Conservation (phyloP, 1,284 basidiomycete genomes). For the Rhodotorula sp. region DNA sequence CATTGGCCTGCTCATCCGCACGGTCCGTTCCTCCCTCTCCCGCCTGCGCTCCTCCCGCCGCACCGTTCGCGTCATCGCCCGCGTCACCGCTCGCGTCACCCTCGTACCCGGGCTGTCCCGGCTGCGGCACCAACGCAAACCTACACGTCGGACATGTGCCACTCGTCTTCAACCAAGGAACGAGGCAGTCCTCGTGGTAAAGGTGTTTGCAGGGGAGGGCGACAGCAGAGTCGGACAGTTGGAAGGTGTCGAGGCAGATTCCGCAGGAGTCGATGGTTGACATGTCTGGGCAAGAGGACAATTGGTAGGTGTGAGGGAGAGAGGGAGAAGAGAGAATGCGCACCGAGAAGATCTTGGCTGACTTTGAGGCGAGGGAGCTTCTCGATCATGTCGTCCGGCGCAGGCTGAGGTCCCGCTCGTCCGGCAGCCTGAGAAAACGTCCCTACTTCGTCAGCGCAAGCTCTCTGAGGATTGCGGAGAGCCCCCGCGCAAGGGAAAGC, state of each 20-base stretch:
- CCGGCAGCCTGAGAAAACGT: conserved; percentile 56
- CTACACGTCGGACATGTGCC: conserved; percentile 82
- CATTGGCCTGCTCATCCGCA: neutral
- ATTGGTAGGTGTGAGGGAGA: neutral
- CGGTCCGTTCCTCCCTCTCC: neutral
- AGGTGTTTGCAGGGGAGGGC: conserved; percentile 69
- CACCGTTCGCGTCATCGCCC: too few species aligned
- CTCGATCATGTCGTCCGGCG: conserved; percentile 65
- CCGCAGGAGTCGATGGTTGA: conserved; percentile 45
- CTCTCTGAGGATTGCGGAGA: neutral
- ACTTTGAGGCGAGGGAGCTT: conserved; percentile 64
- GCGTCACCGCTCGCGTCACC: too few species aligned
- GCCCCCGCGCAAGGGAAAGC: too few species aligned
- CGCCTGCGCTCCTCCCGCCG: neutral
- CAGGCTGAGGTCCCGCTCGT: conserved; percentile 63
- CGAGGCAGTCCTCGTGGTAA: conserved; percentile 75
- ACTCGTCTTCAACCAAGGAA: conserved; percentile 76
- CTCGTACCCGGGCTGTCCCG: conserved; percentile 26
- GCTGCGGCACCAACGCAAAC: conserved; percentile 51
- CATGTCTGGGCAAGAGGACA: conserved; percentile 55
- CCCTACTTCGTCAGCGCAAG: neutral
- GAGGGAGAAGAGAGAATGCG: neutral
- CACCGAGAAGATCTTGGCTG: conserved; percentile 60
- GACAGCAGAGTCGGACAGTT: conserved; percentile 47
- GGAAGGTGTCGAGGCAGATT: conserved; percentile 46